Percentiles rank a stretch among this genome's conserved stretches.
These are phyloP conservation scores for Mallotus nudiflorus DNA, from an alignment of 345 rosid genomes.

Conservation along the genomic window DNA sequence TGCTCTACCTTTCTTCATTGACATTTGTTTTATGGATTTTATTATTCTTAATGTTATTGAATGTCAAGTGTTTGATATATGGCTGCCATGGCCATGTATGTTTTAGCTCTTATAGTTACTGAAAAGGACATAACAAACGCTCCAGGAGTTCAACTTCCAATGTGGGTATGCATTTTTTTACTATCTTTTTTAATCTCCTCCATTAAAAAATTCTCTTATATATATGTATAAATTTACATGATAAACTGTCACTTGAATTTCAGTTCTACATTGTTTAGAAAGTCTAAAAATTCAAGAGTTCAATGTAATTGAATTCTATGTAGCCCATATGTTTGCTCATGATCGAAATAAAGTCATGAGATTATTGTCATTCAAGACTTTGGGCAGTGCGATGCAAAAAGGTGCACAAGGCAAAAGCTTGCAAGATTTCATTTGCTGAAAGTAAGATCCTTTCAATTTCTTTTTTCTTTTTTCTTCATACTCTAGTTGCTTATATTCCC, in stretches of 20 bases:
- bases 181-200: neutral
- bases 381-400: conserved; percentile 94
- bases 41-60: neutral
- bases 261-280: neutral
- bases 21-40: no score
- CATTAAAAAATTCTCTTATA: no score
- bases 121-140: conserved; percentile 44
- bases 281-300: no score
- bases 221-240: neutral
- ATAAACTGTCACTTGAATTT: neutral
- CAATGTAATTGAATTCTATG: no score
- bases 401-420: conserved; percentile 96
- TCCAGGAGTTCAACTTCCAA: conserved; percentile 80
- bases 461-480: no score
- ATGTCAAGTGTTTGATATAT: conserved; percentile 31
- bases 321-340: no score
- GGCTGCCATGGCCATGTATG: neutral
- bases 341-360: conserved; percentile 9
- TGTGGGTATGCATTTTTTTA: conserved; percentile 68
- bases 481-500: no score
- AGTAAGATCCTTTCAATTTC: no score
- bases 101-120: conserved; percentile 35
- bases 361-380: conserved; percentile 63
- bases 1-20: no score
- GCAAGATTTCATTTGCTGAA: conserved; percentile 83